Conservation (phyloP, 1,284 basidiomycete species). For the Takashimella tepidaria region DNA sequence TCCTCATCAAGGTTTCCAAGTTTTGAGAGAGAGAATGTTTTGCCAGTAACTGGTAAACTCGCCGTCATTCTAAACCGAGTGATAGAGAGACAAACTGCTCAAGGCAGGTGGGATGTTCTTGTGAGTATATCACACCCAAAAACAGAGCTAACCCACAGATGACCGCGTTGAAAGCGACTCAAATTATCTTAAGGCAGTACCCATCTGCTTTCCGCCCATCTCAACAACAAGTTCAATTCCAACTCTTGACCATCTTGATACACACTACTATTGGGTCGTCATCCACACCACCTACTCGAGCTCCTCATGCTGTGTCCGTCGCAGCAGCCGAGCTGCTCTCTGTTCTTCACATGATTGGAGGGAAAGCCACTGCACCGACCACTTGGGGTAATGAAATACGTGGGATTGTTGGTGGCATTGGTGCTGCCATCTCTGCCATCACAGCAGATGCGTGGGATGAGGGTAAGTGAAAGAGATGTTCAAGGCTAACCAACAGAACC, state of each 20-base stretch:
- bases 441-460: constrained; percentile 35
- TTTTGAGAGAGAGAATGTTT: constrained; percentile 40
- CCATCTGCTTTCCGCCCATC: constrained; percentile 42
- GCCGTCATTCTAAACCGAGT: constrained; percentile 30
- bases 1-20: constrained; percentile 31
- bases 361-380: constrained; percentile 38
- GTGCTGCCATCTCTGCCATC: constrained; percentile 21
- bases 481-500: neutral
- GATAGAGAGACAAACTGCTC: constrained; percentile 21
- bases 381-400: constrained; percentile 35
- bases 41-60: constrained; percentile 43
- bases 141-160: constrained; percentile 7
- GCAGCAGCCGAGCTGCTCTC: constrained; percentile 29
- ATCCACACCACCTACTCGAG: constrained; percentile 10
- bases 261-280: constrained; percentile 1
- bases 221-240: constrained; percentile 21
- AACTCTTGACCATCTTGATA: constrained; percentile 28
- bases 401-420: constrained; percentile 32
- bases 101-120: constrained; percentile 20
- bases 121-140: constrained; percentile 14
- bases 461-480: constrained; percentile 20
- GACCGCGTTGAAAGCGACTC: constrained; percentile 18
- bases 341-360: constrained; percentile 31
- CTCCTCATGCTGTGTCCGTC: constrained; percentile 3
- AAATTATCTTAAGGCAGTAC: constrained; percentile 28